Percentiles rank a stretch among this genome's conserved stretches.
phyloP scores from a whole-genome alignment of 495 filamentous ascomycete species.

The Trichoderma reesei region DNA sequence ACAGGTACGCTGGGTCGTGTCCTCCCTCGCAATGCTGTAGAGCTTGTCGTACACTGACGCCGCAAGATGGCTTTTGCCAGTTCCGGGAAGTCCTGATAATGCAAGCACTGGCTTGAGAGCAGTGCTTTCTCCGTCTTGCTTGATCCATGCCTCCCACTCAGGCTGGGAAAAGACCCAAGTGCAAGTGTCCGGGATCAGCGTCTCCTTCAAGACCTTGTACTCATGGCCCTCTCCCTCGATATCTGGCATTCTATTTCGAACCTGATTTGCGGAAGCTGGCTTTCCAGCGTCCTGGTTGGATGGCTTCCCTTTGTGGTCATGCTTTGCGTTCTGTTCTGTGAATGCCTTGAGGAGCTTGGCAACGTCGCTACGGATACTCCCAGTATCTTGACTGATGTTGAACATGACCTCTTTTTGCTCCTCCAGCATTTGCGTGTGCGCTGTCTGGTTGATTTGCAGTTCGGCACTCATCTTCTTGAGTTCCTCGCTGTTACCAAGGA shows the following conservation, averaged over 20 bases:
- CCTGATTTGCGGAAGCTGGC: constrained; percentile 11
- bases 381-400: neutral
- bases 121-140: neutral
- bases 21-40: neutral
- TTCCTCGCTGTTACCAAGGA: constrained; percentile 19
- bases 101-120: constrained; percentile 2
- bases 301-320: constrained; percentile 1
- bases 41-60: constrained; percentile 12
- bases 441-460: constrained; percentile 12
- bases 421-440: constrained; percentile 15
- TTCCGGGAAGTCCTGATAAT: constrained; percentile 10
- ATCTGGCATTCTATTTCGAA: constrained; percentile 12
- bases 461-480: constrained; percentile 13
- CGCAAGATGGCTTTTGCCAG: constrained; percentile 17
- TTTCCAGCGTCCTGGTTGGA: constrained; percentile 3
- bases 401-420: constrained; percentile 15
- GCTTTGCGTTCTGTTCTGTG: constrained; percentile 10
- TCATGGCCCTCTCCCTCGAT: constrained; percentile 10
- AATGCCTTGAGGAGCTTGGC: constrained; percentile 13
- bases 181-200: constrained; percentile 11
- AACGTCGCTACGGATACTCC: constrained; percentile 11
- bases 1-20: constrained; percentile 3
- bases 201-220: constrained; percentile 14
- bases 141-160: constrained; percentile 13
- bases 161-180: constrained; percentile 15